Base-by-base conservation (phyloP, 2,329 filamentous ascomycete genomes). In the Lojkania enalia region DNA sequence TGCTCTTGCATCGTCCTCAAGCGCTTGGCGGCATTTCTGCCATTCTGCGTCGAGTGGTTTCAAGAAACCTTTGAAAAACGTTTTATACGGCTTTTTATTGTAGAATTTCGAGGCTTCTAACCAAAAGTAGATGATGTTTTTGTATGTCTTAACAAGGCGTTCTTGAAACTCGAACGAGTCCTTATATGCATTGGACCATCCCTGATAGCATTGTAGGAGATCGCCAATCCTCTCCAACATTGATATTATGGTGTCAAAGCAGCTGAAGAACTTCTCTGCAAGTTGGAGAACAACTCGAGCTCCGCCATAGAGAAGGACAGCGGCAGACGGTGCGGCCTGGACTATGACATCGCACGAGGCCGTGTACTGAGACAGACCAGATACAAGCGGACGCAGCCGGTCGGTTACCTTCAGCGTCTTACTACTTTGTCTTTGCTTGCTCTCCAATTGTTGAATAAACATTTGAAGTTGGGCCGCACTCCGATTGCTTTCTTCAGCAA, bases 71-170 rank as follows among this genome's bases (percentile, higher is more conserved):
- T 6, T 9, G 4, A 41, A 16, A 5, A 46, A 31, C 5, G 37
- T 46, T 20, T 41, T 33, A 15, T 25, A 35, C n/a, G 37, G 21
- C 18, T 41, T 46, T 9, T 23, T 11, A 14, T 23, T 40, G 20
- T 41, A 41, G 19, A 46, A 20, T 20, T 31, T 35, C 5, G 38
- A 4, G 12, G 39, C 44, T 15, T 42, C 39, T 18, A 42, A 31
- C 44, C 44, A 47, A 30, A 47, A 47, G 7, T 18, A 37, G 4
- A 47, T 20, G 20, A 47, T 39, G 27, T 47, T 42, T 33, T 47
- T 47, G 33, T 47, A 47, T 3, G 44, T 42, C 16, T 23, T 18
- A 3, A 47, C 33, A 25, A 47, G 39, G 3, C 42, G 38, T 3
- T 19, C 4, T 27, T 47, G 38, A 25, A 47, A 37, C n/a, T 47